Base-by-base conservation (phyloP, 805 yeast species). In the Suhomyces xylopsoci region DNA sequence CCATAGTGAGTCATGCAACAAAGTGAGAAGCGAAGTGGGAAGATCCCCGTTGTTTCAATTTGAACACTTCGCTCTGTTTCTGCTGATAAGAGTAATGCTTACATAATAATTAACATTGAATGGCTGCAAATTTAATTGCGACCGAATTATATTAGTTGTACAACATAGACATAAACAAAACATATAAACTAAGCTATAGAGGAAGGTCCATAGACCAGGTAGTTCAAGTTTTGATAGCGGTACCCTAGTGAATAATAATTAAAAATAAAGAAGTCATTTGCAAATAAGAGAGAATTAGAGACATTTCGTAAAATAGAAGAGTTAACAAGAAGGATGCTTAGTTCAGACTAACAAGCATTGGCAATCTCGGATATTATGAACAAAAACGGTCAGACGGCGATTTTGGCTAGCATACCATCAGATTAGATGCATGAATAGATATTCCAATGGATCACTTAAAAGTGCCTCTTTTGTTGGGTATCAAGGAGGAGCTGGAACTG, bases 261-360 rank as follows among this genome's bases (percentile, higher is more conserved):
- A 34, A n/a, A 46, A 50, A 30, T 26, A 14, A 14, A 30, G 19
- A 46, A 41, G 43, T 47, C 45, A 45, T 41, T 38, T 51, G 41
- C 51, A 45, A 47, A 24, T 4, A 32, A 45, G 38, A 8, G 40
- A 45, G 32, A 15, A 44, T 40, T 48, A 28, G 26, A 48, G 42
- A 38, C 14, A 38, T 38, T 36, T 17, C 41, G 41, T 38, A 38
- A 48, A 32, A 12, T 22, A 34, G 20, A 32, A 12, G 40, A 45
- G 12, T 25, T 12, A 17, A 26, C 47, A 36, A 34, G 49, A 47
- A 47, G 49, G 49, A 47, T 47, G 49, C 49, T 47, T 47, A 47
- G 49, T 47, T 47, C 49, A 20, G 24, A 24, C 22, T 34, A 47
- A 47, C 49, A 47, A 47, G 49, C 49, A 47, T 47, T 42, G 34